Base-by-base conservation (phyloP, 352 stramenopile species). In the Globisporangium camurandrum region DNA sequence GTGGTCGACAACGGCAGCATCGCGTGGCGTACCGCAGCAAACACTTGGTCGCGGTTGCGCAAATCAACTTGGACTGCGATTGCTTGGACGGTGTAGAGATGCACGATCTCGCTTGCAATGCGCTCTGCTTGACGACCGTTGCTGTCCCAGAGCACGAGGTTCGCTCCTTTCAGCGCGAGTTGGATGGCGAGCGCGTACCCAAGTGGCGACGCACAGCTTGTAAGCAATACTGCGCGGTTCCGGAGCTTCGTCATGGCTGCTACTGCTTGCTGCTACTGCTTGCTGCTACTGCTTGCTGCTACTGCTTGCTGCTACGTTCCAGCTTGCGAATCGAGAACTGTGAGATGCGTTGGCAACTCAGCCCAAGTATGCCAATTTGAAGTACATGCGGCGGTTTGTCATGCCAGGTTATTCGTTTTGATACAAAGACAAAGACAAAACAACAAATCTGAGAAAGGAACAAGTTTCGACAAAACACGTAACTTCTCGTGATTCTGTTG, bases 221-320 rank as follows among this genome's bases (percentile, higher is more conserved):
- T 61, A 34, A 61, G 48, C 33, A 61, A 27, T 33, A 53, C 54
- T 9, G 44, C 51, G 39, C 41, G 54, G 26, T 53, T 51, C 26
- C 49, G 54, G 7, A 61, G 33, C 54, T 61, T 61, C 48, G 54
- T 61, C 54, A 61, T 61, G 40, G 16, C 40, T 46, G 40, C n/a
- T 27, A 17, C 16, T 26, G 28, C 3, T 45, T 24, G 46, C 16
- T n/a, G n/a, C n/a, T n/a, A n/a, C n/a, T n/a, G n/a, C n/a, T n/a
- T n/a, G n/a, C n/a, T n/a, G n/a, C n/a, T n/a, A n/a, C n/a, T n/a
- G n/a, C n/a, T n/a, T n/a, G n/a, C n/a, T n/a, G n/a, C n/a, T n/a
- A n/a, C n/a, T n/a, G n/a, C n/a, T n/a, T n/a, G n/a, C n/a, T n/a
- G n/a, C n/a, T n/a, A n/a, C n/a, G n/a, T n/a, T n/a, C n/a, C n/a